phyloP scores from a whole-genome alignment of 2,329 filamentous ascomycete species.

The Pseudogymnoascus sp. region DNA sequence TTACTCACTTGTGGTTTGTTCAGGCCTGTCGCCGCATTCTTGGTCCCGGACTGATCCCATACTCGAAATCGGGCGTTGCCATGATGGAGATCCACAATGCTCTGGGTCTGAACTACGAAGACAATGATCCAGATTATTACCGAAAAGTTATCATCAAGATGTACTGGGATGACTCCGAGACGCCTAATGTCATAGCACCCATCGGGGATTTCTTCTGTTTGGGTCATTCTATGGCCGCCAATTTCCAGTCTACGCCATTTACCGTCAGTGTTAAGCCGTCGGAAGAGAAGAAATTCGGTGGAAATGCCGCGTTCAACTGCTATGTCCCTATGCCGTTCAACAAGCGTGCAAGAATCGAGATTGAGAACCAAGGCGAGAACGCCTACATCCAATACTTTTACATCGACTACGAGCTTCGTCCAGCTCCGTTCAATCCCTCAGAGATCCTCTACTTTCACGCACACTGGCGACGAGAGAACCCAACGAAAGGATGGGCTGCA shows the following conservation, averaged over 20 bases:
- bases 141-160: conserved; percentile 32
- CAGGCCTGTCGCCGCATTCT: conserved; percentile 31
- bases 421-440: conserved; percentile 21
- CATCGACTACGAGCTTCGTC: conserved; percentile 31
- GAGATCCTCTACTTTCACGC: conserved; percentile 32
- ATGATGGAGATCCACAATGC: conserved; percentile 32
- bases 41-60: conserved; percentile 30
- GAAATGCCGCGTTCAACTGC: conserved; percentile 31
- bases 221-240: conserved; percentile 30
- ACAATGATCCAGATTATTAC: conserved; percentile 32
- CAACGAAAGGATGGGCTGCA: conserved; percentile 31
- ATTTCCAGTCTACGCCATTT: conserved; percentile 32
- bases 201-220: conserved; percentile 31
- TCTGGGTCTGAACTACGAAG: conserved; percentile 29
- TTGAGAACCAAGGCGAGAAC: conserved; percentile 31
- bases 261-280: conserved; percentile 30
- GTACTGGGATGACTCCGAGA: conserved; percentile 32
- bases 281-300: conserved; percentile 32
- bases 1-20: conserved; percentile 31
- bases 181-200: conserved; percentile 28
- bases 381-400: conserved; percentile 33
- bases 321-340: conserved; percentile 32
- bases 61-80: conserved; percentile 31
- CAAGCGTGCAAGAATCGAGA: conserved; percentile 31
- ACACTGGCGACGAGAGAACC: conserved; percentile 31